A percentile compares a stretch with the other conserved stretches of the same genome.
These are phyloP conservation scores for Phylloporus rhodoxanthus DNA, from an alignment of 768 basidiomycete species.

Conservation along the genomic window DNA sequence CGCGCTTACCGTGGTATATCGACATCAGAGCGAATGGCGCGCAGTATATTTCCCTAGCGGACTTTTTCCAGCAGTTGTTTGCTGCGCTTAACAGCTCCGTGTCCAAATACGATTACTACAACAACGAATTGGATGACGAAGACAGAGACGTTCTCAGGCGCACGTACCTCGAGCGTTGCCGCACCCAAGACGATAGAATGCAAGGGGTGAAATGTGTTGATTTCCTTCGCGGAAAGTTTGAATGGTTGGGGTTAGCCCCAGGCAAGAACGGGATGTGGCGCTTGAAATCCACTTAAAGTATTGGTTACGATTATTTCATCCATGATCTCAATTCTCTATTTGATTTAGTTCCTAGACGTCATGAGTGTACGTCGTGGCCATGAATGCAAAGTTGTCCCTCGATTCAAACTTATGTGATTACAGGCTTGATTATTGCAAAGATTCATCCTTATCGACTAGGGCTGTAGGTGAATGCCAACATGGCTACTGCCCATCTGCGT, in stretches of 20 bases:
- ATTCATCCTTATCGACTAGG: too few species aligned
- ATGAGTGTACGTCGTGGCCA: too few species aligned
- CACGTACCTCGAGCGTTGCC: slow-evolving; percentile 44
- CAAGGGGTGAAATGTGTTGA: slow-evolving; percentile 54
- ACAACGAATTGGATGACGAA: slow-evolving; percentile 44
- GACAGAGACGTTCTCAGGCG: slow-evolving; percentile 40
- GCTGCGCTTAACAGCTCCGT: slow-evolving; percentile 42
- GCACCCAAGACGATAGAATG: slow-evolving; percentile 28
- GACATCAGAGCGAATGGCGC: slow-evolving; percentile 42
- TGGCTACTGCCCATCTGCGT: too few species aligned
- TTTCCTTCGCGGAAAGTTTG: slow-evolving; percentile 47
- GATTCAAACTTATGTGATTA: too few species aligned
- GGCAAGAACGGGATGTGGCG: slow-evolving; percentile 60
- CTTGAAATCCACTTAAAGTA: slow-evolving; percentile 41
- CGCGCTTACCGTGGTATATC: slow-evolving; percentile 61
- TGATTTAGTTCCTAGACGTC: too few species aligned
- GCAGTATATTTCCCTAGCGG: slow-evolving; percentile 53
- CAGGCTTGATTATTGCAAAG: too few species aligned
- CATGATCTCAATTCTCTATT: background rate
- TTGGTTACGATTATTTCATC: background rate
- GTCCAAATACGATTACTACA: slow-evolving; percentile 50
- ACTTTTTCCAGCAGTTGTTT: slow-evolving; percentile 47
- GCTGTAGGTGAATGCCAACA: too few species aligned
- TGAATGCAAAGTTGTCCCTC: too few species aligned
- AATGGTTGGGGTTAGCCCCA: slow-evolving; percentile 50